phyloP scores from a whole-genome alignment of 2,329 filamentous ascomycete species.

The Cercospora beticola region DNA sequence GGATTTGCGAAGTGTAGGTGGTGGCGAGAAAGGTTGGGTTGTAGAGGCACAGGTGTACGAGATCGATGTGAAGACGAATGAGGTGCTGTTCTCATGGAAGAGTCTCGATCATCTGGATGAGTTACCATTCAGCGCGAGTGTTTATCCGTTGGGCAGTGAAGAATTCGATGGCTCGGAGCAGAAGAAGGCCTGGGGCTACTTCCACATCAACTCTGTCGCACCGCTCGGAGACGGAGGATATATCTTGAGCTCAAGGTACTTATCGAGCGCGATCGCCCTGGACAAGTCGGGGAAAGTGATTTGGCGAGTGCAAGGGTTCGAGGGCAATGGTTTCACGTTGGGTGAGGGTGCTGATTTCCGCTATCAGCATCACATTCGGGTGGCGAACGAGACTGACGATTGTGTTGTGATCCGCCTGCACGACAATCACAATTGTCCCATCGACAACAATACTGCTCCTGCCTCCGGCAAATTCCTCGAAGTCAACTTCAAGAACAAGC shows the following conservation, averaged over 20 bases:
- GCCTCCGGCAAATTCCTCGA: constrained; percentile 25
- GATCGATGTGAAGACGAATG: constrained; percentile 40
- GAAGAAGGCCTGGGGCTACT: constrained; percentile 26
- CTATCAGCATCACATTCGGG: constrained; percentile 28
- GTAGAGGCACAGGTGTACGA: constrained; percentile 31
- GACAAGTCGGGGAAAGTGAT: constrained; percentile 19
- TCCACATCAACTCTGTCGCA: constrained; percentile 26
- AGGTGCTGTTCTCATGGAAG: constrained; percentile 41
- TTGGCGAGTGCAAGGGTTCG: constrained; percentile 23
- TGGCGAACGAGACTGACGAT: constrained; percentile 1
- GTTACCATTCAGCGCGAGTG: constrained; percentile 34
- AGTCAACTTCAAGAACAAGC: constrained; percentile 16
- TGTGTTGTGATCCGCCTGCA: constrained; percentile 14
- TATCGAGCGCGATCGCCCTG: constrained; percentile 24
- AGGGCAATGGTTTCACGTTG: constrained; percentile 19
- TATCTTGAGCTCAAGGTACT: constrained; percentile 26
- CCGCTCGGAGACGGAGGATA: constrained; percentile 22
- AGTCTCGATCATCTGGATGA: constrained; percentile 40
- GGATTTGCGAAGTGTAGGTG: constrained; percentile 34
- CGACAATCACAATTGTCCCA: constrained; percentile 28
- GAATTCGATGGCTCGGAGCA: constrained; percentile 22
- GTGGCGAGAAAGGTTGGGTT: constrained; percentile 36
- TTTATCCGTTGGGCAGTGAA: constrained; percentile 29
- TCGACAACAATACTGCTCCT: constrained; percentile 22
- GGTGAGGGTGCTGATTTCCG: constrained; percentile 21